Percentiles rank a stretch among this genome's conserved stretches.
These are phyloP conservation scores for Filobasidium uniguttulatum DNA, from an alignment of 1,284 basidiomycete genomes.

Conservation along the genomic window DNA sequence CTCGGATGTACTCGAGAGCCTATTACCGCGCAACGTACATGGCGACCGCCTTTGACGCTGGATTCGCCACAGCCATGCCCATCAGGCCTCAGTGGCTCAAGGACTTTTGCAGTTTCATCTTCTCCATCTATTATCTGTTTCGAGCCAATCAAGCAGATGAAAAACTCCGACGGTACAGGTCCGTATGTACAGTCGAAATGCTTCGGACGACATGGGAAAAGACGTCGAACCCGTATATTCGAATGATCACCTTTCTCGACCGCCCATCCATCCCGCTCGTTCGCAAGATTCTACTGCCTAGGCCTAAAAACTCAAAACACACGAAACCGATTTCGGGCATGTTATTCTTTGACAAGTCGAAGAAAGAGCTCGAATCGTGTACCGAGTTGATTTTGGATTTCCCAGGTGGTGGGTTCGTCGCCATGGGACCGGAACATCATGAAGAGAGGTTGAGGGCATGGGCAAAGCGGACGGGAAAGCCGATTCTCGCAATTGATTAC, in stretches of 20 bases:
- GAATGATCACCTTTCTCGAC: slow-evolving; percentile 48
- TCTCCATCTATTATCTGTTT: slow-evolving; percentile 82
- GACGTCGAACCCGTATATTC: slow-evolving; percentile 82
- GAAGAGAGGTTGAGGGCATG: slow-evolving; percentile 83
- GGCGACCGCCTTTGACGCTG: slow-evolving; percentile 83
- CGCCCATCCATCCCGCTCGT: slow-evolving; percentile 50
- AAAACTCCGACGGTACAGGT: slow-evolving; percentile 76
- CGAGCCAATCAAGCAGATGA: slow-evolving; percentile 88
- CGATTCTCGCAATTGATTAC: slow-evolving; percentile 79
- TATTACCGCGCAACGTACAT: slow-evolving; percentile 98
- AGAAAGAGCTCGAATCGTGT: slow-evolving; percentile 50
- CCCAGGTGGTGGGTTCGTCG: slow-evolving; percentile 90
- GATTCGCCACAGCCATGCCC: slow-evolving; percentile 87
- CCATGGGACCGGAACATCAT: slow-evolving; percentile 88
- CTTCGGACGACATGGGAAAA: slow-evolving; percentile 93
- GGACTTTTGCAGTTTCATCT: slow-evolving; percentile 70
- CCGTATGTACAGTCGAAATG: slow-evolving; percentile 91
- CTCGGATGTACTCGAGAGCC: slow-evolving; percentile 72
- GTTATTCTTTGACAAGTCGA: slow-evolving; percentile 67
- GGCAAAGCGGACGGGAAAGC: slow-evolving; percentile 64
- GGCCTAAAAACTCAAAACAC: slow-evolving; percentile 62
- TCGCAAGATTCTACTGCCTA: slow-evolving; percentile 62
- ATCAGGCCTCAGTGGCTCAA: slow-evolving; percentile 85
- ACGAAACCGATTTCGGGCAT: slow-evolving; percentile 67
- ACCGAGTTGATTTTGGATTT: slow-evolving; percentile 80